Evolutionary conservation across 208 protist genomes (phyloP), one percentile per base, ranked within the genome.

Genomic region (Trypanosoma brucei): DNA sequence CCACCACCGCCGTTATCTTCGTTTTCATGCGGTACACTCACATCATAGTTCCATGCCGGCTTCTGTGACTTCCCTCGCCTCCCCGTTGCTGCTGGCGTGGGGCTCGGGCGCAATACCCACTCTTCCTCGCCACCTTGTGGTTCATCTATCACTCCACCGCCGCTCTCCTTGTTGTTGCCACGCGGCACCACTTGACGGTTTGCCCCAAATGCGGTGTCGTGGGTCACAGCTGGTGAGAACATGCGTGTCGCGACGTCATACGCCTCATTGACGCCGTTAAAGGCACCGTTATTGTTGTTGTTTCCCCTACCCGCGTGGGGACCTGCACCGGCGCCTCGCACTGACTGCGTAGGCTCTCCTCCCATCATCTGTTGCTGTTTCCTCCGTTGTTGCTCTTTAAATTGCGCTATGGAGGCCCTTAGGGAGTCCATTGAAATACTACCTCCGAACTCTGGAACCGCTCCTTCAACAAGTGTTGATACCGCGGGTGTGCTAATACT

Each of bases 371-470:
- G 68, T 40, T 79, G 50, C 8, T 62, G 70, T 45, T 81, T 75
- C 58, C 31, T 54, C 50, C 11, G 11, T n/a, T 92, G 85, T 52
- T 87, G 57, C 11, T 68, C 57, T 67, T 89, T 87, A 59, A 88
- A 89, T 38, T 81, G 75, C 5, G 86, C 86, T 70, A 92, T 92
- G 60, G 82, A 89, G 34, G 75, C 80, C 3, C 86, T 76, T 5
- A 92, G 69, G 3, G 82, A 84, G 37, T 83, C 80, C 30, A 92
- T 33, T 1, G 86, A 88, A 37, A 89, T 84, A 57, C 82, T 86
- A 35, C 56, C 72, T 11, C 77, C 77, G 55, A 91, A 88, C 8
- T 2, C 35, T 45, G 8, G 42, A 6, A 46, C 54, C 42, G 58
- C 38, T 35, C 22, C 11, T 34, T 45, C 31, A 6, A 7, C 33